Evolutionary conservation across 1,284 basidiomycete species (phyloP).

Genomic region (Marasmius fiardii): DNA sequence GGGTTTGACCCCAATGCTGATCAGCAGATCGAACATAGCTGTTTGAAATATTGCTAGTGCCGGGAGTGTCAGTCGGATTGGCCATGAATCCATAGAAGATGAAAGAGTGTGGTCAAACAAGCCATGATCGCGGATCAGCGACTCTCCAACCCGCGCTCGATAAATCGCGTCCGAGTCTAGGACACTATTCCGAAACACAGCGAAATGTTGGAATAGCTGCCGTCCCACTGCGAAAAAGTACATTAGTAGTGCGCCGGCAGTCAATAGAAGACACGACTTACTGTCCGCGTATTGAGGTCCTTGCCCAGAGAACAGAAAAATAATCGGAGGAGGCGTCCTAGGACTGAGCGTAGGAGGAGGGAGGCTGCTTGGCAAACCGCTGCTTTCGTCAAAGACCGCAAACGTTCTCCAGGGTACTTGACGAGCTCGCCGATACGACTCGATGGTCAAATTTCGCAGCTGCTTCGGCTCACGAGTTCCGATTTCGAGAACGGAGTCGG

Average conservation of each 20-base stretch:
- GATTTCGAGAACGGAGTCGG: conserved; percentile 11
- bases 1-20: conserved; percentile 26
- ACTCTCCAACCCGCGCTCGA: conserved; percentile 21
- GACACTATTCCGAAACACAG: conserved; percentile 29
- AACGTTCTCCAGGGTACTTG: conserved; percentile 31
- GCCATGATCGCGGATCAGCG: conserved; percentile 22
- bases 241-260: neutral
- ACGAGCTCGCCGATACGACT: conserved; percentile 25
- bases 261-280: conserved; percentile 11
- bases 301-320: conserved; percentile 32
- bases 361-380: conserved; percentile 11
- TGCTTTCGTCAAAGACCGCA: conserved; percentile 16
- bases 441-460: conserved; percentile 15
- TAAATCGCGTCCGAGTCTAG: conserved; percentile 27
- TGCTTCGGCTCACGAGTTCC: conserved; percentile 11
- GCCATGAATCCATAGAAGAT: conserved; percentile 27
- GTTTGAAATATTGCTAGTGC: conserved; percentile 35
- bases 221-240: conserved; percentile 27
- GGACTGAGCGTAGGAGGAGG: conserved; percentile 20
- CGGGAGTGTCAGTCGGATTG: conserved; percentile 26
- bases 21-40: conserved; percentile 32
- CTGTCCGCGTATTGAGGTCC: conserved; percentile 31
- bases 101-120: conserved; percentile 3
- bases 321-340: conserved; percentile 21
- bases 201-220: conserved; percentile 26